Percentiles rank a stretch among this genome's conserved stretches.
Conservation (phyloP, 805 yeast species). For the Yarrowia sp. region DNA sequence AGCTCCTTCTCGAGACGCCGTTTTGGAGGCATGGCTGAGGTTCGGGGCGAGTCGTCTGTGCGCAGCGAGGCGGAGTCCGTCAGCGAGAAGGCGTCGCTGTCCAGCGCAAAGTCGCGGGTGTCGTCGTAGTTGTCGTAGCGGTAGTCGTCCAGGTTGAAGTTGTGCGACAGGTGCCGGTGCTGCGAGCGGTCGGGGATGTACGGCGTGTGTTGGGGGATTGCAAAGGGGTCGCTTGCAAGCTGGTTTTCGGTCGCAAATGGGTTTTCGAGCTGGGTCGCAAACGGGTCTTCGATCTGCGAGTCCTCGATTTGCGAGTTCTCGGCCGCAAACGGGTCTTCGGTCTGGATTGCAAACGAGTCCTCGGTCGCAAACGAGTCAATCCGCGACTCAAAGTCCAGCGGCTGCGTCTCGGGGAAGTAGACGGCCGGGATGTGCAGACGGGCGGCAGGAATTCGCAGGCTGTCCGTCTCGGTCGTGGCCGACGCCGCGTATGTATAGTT, state of each 20-base stretch:
- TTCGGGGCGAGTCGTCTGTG: background rate
- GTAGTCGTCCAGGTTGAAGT: conserved; percentile 22
- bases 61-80: background rate
- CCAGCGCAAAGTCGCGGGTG: conserved; percentile 7
- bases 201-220: conserved; percentile 11
- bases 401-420: background rate
- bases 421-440: background rate
- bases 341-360: too few relatives aligned
- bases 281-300: too few relatives aligned
- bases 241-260: too few relatives aligned
- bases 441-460: conserved; percentile 4
- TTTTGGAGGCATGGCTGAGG: conserved; percentile 6
- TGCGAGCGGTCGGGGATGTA: conserved; percentile 1
- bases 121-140: conserved; percentile 22
- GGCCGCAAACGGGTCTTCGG: too few relatives aligned
- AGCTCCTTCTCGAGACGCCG: conserved; percentile 6
- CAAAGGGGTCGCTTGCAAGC: conserved; percentile 23
- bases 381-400: background rate
- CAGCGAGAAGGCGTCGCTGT: conserved; percentile 4
- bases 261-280: too few relatives aligned
- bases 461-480: conserved; percentile 17
- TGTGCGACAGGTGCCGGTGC: conserved; percentile 17
- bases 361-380: too few relatives aligned
- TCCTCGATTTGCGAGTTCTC: too few relatives aligned
- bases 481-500: conserved; percentile 5